Base-by-base conservation (phyloP, 441 rosid genomes). In the Pelargonium myrrhifolium region DNA sequence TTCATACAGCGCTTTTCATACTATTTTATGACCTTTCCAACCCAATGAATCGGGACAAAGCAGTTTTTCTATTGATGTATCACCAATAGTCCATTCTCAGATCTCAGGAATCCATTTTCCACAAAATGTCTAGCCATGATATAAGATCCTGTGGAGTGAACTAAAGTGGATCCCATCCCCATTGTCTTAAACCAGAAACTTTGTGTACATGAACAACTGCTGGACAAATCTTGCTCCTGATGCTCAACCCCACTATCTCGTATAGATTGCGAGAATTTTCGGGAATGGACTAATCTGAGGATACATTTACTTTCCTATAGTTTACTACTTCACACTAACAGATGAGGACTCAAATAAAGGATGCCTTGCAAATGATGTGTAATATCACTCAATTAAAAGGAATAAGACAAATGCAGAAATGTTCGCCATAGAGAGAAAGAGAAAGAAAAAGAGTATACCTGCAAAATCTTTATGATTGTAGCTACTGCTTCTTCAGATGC, bases 401-500 rank as follows among this genome's bases (percentile, higher is more conserved):
- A 37, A 37, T 2, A 37, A 37, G 40, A 37, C 10, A 37, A 37
- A 37, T 37, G 40, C 40, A 37, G 8, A 37, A 37, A 37, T 37
- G 40, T 37, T 1, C 40, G 8, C 40, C 40, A 37, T 1, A 37
- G 40, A 35, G 39, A 35, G 39, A 35, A 9, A 37, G 40, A 37
- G 40, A 37, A 10, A 0, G 31, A 26, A 74, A 17, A 61, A 51
- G 42, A 66, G 43, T 15, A 55, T 68, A 88, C 99, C 99, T 89
- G 91, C 83, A 94, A 86, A 71, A 81, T 88, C 77, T 85, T 89
- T 31, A 80, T 78, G 74, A 94, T 82, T 66, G 70, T 79, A 55
- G 85, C 81, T 78, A 94, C 77, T 68, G 96, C 96, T 83, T 88
- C 98, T 84, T 90, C 98, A 10, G 99, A 94, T 75, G 96, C 97